A percentile compares a stretch with the other conserved stretches of the same genome.
These are phyloP conservation scores for Rhododendron kiyosumense DNA, from an alignment of 148 eudicot genomes.

Conservation along the genomic window DNA sequence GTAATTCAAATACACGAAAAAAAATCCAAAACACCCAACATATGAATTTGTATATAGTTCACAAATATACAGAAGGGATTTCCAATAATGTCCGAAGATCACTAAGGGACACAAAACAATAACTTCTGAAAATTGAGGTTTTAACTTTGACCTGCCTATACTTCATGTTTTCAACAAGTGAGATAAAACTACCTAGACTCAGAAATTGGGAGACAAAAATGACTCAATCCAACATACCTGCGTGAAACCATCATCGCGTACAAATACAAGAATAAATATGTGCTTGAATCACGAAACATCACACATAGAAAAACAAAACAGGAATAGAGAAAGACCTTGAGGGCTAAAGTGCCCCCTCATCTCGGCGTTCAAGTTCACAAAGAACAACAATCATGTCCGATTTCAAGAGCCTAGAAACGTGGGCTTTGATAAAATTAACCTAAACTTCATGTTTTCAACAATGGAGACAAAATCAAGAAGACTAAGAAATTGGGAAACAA, in stretches of 20 bases:
- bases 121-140: not conserved
- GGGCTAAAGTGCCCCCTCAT: conserved; percentile 57
- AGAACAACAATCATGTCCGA: conserved; percentile 80
- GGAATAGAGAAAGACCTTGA: conserved; percentile 42
- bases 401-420: conserved; percentile 68
- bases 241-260: not conserved
- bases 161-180: not conserved
- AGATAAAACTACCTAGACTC: not conserved
- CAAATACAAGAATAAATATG: not conserved
- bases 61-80: not conserved
- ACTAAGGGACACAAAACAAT: not conserved
- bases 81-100: not conserved
- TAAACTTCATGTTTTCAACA: not conserved
- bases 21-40: not conserved
- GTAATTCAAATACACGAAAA: not conserved
- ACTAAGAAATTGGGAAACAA: not conserved
- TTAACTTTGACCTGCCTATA: not conserved
- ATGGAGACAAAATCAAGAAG: not conserved
- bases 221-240: not conserved
- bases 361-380: conserved; percentile 71
- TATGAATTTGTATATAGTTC: not conserved
- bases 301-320: no score
- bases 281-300: not conserved
- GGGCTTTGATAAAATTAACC: conserved; percentile 41
- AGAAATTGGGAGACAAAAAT: not conserved